These are phyloP conservation scores for Coemansia furcata DNA, from an alignment of 192 early-diverging fungal species.

Conservation along the genomic window DNA sequence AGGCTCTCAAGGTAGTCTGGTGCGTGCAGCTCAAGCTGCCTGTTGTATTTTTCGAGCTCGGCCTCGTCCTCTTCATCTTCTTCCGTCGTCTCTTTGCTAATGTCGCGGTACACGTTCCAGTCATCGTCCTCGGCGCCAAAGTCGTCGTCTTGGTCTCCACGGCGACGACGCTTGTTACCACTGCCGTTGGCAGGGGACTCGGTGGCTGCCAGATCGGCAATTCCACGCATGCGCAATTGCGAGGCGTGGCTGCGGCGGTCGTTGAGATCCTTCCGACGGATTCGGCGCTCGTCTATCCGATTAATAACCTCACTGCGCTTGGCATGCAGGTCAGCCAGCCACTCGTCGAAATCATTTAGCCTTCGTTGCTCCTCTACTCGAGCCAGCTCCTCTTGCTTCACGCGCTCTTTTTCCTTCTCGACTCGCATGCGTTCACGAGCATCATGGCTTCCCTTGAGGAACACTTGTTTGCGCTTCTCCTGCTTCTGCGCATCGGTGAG, in stretches of 20 bases:
- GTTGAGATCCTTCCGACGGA: constrained; percentile 71
- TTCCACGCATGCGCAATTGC: constrained; percentile 79
- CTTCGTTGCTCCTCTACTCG: constrained; percentile 73
- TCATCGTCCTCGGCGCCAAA: constrained; percentile 94
- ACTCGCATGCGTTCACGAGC: constrained; percentile 68
- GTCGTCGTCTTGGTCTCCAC: constrained; percentile 68
- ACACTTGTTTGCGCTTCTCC: constrained; percentile 83
- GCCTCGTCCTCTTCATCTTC: constrained; percentile 75
- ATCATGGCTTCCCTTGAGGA: constrained; percentile 75
- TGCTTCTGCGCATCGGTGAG: constrained; percentile 74
- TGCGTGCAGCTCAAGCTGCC: constrained; percentile 68
- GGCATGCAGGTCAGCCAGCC: constrained; percentile 66
- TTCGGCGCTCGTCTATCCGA: constrained; percentile 66
- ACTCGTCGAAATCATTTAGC: constrained; percentile 62
- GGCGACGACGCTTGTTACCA: constrained; percentile 43
- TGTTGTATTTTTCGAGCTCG: constrained; percentile 68
- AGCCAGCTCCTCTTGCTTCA: constrained; percentile 55
- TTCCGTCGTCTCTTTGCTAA: constrained; percentile 82
- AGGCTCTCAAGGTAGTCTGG: constrained; percentile 72
- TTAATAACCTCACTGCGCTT: constrained; percentile 63
- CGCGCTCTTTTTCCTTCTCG: constrained; percentile 67
- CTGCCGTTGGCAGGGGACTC: constrained; percentile 6
- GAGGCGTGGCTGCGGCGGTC: constrained; percentile 88
- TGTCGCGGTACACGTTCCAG: constrained; percentile 90
- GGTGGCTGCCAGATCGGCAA: constrained; percentile 76